Conservation (phyloP, 495 filamentous ascomycete genomes). For the Aspergillus egyptiacus region DNA sequence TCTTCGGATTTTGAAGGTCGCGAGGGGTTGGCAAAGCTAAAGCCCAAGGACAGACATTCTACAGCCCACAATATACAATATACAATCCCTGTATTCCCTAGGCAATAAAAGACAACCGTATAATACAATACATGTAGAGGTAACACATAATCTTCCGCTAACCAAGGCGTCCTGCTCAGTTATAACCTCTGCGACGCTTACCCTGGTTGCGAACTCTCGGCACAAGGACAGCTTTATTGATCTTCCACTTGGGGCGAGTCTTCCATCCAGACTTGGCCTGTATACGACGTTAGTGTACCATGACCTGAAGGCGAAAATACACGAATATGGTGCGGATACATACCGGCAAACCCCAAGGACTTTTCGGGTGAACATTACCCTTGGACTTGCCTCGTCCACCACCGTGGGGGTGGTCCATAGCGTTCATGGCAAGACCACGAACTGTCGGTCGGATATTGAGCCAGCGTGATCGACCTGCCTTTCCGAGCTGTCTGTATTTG, state of each 20-base stretch:
- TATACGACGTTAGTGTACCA: slow-evolving; percentile 16
- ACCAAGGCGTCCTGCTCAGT: slow-evolving; percentile 25
- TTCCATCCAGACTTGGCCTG: slow-evolving; percentile 96
- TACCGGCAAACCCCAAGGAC: slow-evolving; percentile 94
- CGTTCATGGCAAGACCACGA: slow-evolving; percentile 96
- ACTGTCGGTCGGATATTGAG: slow-evolving; percentile 90
- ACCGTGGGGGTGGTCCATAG: slow-evolving; percentile 93
- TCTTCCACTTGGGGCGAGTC: slow-evolving; percentile 71
- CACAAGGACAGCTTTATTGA: slow-evolving; percentile 76
- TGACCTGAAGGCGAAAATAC: not conserved
- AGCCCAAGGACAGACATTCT: not conserved
- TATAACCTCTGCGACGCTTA: slow-evolving; percentile 51
- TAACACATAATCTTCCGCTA: not conserved
- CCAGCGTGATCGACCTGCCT: slow-evolving; percentile 89
- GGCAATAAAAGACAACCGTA: slow-evolving; percentile 18
- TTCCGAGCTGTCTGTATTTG: slow-evolving; percentile 84
- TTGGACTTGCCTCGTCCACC: slow-evolving; percentile 98
- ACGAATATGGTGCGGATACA: slow-evolving; percentile 29
- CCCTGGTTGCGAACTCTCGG: slow-evolving; percentile 72
- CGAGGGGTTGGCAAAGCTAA: not conserved
- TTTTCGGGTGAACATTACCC: slow-evolving; percentile 90
- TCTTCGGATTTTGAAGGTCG: too few species aligned
- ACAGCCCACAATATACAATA: slow-evolving; percentile 16
- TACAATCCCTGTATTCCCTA: slow-evolving; percentile 14
- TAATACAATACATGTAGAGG: slow-evolving; percentile 21